A percentile compares a stretch with the other conserved stretches of the same genome.
Conservation (phyloP, 768 basidiomycete genomes). For the Lactifluus subvellereus region DNA sequence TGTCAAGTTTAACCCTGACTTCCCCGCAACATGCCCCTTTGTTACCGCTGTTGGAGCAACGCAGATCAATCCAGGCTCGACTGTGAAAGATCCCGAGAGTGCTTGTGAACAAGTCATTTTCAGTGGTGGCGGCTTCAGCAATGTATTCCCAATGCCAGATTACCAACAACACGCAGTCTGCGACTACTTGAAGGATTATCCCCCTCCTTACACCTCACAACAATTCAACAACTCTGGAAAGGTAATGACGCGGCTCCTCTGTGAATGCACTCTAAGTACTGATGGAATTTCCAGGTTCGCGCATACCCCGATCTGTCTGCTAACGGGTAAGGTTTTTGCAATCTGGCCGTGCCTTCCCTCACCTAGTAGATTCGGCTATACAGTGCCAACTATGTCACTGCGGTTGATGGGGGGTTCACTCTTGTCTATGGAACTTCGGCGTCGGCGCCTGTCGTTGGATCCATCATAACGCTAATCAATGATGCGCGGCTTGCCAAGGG, state of each 20-base stretch:
- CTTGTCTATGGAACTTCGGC: constrained; percentile 35
- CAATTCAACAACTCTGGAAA: constrained; percentile 34
- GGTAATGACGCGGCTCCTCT: constrained; percentile 16
- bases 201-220: constrained; percentile 32
- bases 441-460: constrained; percentile 32
- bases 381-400: constrained; percentile 11
- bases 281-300: constrained; percentile 21
- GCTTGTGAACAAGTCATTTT: constrained; percentile 36
- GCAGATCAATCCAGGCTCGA: constrained; percentile 32
- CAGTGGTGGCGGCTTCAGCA: constrained; percentile 40
- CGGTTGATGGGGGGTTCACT: constrained; percentile 27
- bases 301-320: constrained; percentile 33
- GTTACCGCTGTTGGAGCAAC: constrained; percentile 38
- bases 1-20: constrained; percentile 36
- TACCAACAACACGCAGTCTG: constrained; percentile 33
- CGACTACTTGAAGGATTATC: constrained; percentile 30
- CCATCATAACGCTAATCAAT: constrained; percentile 34
- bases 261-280: not conserved
- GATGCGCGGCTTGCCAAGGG: constrained; percentile 32
- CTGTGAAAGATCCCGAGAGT: constrained; percentile 34
- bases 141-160: constrained; percentile 35
- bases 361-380: not conserved
- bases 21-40: constrained; percentile 44
- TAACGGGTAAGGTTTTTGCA: constrained; percentile 28
- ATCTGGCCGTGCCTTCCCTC: not conserved